Evolutionary conservation across 768 basidiomycete species (phyloP), one percentile per base, ranked within the genome.

Genomic region (Polyporus arcularius): DNA sequence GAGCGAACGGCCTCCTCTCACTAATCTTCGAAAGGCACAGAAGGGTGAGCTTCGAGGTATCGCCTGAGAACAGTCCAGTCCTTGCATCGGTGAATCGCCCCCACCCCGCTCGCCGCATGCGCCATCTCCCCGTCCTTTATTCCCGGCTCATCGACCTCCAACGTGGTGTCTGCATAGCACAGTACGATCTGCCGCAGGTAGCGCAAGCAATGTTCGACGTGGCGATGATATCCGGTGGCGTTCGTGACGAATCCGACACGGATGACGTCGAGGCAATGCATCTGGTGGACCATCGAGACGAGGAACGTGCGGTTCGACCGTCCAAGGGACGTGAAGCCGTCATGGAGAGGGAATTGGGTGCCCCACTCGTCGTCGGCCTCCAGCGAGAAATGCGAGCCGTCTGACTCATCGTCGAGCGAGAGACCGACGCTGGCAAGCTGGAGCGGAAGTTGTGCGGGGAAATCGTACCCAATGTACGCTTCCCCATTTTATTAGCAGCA

Each of bases 311-410:
- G 62, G 31, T 63, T 52, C n/a, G 49, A 21, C 12, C 62, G 58
- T 9, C 57, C 55, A 16, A 65, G 49, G 18, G 30, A 9, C 56
- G 30, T 53, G 62, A 57, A 63, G 40, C 61, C 54, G 54, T 55
- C 31, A 18, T 53, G 43, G 31, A 45, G 11, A 21, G 62, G 61
- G 55, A 71, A 76, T 6, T 74, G 64, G 3, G 72, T 67, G 28
- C 69, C 75, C 75, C 75, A 76, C 39, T 75, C 74, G 57, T 70
- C 68, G 57, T 76, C 74, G 58, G 73, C 65, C 57, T 68, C 64
- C 11, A 76, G 70, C 1, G 68, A 68, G 54, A 75, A 76, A 53
- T 70, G 72, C 0, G 55, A 65, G 7, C 61, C 55, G 35, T 71
- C 69, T 2, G 64, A 55, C 28, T 65, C 63, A 26, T 26, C 21